These are phyloP conservation scores for Volvariella surrecta DNA, from an alignment of 1,284 basidiomycete genomes.

Conservation along the genomic window DNA sequence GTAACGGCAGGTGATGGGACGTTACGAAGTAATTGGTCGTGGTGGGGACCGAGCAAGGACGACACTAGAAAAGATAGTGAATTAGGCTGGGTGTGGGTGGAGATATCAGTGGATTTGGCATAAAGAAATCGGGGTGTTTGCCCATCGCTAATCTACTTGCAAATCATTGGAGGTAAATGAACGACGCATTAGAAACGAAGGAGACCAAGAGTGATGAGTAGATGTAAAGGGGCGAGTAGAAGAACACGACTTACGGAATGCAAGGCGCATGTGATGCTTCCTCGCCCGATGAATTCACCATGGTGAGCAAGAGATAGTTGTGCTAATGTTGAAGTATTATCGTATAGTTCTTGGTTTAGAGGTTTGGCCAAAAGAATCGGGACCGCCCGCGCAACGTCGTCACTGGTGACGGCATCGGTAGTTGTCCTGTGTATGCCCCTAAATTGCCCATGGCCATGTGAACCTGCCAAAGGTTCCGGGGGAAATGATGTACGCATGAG, in stretches of 20 bases:
- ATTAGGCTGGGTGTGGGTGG: conserved; percentile 16
- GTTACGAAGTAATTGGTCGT: conserved; percentile 26
- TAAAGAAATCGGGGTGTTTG: conserved; percentile 25
- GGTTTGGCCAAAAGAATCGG: conserved; percentile 11
- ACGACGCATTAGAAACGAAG: neutral
- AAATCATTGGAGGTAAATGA: conserved; percentile 4
- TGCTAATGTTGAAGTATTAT: conserved; percentile 20
- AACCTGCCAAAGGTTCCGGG: too few relatives aligned
- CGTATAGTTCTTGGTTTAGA: conserved; percentile 15
- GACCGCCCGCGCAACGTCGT: conserved; percentile 7
- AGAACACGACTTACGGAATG: conserved; percentile 22
- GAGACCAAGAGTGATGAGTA: neutral
- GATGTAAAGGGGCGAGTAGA: neutral
- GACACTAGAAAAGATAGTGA: conserved; percentile 9
- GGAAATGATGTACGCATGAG: too few relatives aligned
- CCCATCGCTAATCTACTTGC: conserved; percentile 22
- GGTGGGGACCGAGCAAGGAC: conserved; percentile 17
- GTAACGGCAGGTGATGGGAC: conserved; percentile 29
- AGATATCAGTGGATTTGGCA: conserved; percentile 26
- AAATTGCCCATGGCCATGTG: too few relatives aligned
- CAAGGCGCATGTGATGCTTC: conserved; percentile 27
- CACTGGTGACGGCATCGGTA: neutral
- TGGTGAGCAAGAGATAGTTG: conserved; percentile 30
- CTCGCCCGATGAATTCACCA: conserved; percentile 31
- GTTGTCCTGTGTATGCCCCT: too few relatives aligned